A percentile compares a stretch with the other conserved stretches of the same genome.
These are phyloP conservation scores for Fusarium sp. DNA, from an alignment of 2,329 filamentous ascomycete genomes.

Conservation along the genomic window DNA sequence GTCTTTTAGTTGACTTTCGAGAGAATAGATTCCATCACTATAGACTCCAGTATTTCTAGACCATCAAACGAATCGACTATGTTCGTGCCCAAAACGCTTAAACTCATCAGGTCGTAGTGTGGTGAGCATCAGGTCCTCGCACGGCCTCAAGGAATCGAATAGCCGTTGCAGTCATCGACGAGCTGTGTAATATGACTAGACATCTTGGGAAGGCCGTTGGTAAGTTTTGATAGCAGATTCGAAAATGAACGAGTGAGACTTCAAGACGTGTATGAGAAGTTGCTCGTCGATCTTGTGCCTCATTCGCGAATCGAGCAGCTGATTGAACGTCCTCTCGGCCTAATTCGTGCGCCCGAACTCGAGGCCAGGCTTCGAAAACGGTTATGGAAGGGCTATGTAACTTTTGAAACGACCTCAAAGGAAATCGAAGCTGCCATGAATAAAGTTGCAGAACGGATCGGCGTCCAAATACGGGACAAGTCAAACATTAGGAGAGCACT, in stretches of 20 bases:
- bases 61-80: background rate
- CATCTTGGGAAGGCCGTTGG: too few species aligned
- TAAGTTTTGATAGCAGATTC: too few species aligned
- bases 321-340: background rate
- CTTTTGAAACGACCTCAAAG: background rate
- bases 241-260: background rate
- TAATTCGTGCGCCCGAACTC: background rate
- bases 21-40: accelerated
- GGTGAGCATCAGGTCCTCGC: accelerated
- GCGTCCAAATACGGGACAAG: background rate
- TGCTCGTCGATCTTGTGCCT: background rate
- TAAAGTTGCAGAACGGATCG: background rate
- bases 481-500: background rate
- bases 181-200: too few species aligned
- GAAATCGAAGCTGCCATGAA: background rate
- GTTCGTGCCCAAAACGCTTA: accelerated
- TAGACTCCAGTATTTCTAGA: background rate
- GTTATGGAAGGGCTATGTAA: background rate
- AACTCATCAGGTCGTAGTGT: accelerated
- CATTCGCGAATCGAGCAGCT: background rate
- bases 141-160: background rate
- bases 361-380: background rate
- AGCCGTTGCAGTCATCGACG: background rate
- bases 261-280: accelerated
- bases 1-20: accelerated